Percentiles rank a stretch among this genome's conserved stretches.
These are phyloP conservation scores for Penicillium digitatum DNA, from an alignment of 2,329 filamentous ascomycete species.

Conservation along the genomic window DNA sequence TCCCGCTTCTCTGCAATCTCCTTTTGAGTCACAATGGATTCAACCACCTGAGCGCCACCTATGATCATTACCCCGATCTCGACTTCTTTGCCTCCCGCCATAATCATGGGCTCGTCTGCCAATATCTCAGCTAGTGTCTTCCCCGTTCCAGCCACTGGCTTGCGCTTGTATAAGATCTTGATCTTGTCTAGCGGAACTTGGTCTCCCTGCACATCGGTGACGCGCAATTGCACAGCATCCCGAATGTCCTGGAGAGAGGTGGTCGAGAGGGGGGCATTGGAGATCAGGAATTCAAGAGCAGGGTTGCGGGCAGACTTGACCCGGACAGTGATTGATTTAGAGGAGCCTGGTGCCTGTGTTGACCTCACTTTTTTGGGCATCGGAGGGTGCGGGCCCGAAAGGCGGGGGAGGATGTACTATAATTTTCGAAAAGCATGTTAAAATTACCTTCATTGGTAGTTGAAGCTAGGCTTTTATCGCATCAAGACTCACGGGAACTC, in stretches of 20 bases:
- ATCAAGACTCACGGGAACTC: conserved; percentile 62
- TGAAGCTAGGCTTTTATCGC: not conserved
- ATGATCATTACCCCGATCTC: conserved; percentile 89
- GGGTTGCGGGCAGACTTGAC: conserved; percentile 66
- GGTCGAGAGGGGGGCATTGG: conserved; percentile 56
- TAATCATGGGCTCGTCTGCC: conserved; percentile 49
- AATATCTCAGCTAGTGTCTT: conserved; percentile 74
- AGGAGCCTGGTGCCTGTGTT: conserved; percentile 35
- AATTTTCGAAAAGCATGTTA: not conserved
- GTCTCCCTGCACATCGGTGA: conserved; percentile 47
- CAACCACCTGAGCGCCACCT: conserved; percentile 58
- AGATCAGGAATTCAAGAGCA: conserved; percentile 63
- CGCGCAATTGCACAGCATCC: conserved; percentile 59
- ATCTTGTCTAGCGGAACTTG: conserved; percentile 63
- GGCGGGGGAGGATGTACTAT: conserved; percentile 48
- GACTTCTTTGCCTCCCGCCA: conserved; percentile 47
- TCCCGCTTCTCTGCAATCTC: conserved; percentile 32
- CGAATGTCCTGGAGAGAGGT: conserved; percentile 80
- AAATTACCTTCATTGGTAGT: not conserved
- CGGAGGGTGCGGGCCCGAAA: conserved; percentile 41
- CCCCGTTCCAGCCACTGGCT: conserved; percentile 70
- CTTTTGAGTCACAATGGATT: conserved; percentile 30
- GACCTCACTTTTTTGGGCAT: conserved; percentile 43
- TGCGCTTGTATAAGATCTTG: conserved; percentile 81
- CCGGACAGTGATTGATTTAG: conserved; percentile 37